phyloP scores from a whole-genome alignment of 108 stramenopile genomes.

The Stephanodiscus minutulus region DNA sequence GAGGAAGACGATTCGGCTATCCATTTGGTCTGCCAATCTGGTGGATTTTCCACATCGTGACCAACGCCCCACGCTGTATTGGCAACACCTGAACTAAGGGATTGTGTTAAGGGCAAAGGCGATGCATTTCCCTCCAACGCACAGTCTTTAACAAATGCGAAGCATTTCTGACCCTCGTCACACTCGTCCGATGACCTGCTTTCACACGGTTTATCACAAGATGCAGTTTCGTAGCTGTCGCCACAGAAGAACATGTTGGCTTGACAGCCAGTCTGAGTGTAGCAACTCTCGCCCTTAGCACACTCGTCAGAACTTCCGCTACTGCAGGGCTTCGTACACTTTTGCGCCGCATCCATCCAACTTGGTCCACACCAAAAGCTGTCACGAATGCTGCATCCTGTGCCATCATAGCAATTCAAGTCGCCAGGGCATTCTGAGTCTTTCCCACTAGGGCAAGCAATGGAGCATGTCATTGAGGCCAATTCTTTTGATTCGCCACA shows the following conservation, averaged over 20 bases:
- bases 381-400: conserved; percentile 37
- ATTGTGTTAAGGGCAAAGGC: background rate
- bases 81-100: background rate
- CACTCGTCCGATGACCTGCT: conserved; percentile 28
- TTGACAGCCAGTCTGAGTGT: conserved; percentile 42
- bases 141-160: conserved; percentile 38
- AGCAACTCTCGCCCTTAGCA: conserved; percentile 28
- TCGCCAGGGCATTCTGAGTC: conserved; percentile 42
- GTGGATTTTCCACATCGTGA: background rate
- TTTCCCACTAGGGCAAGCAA: conserved; percentile 31
- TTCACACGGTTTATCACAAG: conserved; percentile 23
- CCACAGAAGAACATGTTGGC: conserved; percentile 38
- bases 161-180: conserved; percentile 30
- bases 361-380: conserved; percentile 40
- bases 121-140: conserved; percentile 1
- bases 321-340: conserved; percentile 30
- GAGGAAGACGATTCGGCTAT: background rate
- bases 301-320: conserved; percentile 45
- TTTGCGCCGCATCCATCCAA: conserved; percentile 37
- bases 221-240: conserved; percentile 30
- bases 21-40: background rate
- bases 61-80: background rate
- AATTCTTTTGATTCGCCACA: conserved; percentile 35
- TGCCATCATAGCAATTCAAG: conserved; percentile 34
- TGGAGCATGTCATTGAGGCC: conserved; percentile 40